These are phyloP conservation scores for Irpex sp. DNA, from an alignment of 1,284 basidiomycete species.

Conservation along the genomic window DNA sequence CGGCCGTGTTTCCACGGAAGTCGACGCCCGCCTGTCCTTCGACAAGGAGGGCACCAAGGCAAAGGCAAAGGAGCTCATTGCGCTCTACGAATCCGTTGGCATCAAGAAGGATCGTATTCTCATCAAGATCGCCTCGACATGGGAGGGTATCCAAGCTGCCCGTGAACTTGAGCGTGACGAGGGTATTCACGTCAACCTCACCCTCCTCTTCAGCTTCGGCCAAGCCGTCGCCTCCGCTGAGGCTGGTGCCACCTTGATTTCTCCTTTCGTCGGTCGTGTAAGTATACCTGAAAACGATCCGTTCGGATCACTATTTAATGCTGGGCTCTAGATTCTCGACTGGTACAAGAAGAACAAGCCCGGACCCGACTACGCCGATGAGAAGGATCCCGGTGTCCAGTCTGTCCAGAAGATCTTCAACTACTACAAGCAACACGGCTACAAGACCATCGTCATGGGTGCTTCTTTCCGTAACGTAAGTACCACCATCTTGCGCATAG, in stretches of 20 bases:
- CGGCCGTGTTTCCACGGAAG: slow-evolving; percentile 98
- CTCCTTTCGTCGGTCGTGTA: slow-evolving; percentile 97
- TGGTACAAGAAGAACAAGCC: slow-evolving; percentile 91
- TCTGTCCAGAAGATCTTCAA: slow-evolving; percentile 97
- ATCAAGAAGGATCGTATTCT: slow-evolving; percentile 91
- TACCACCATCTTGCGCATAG: slow-evolving; percentile 10
- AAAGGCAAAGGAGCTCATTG: slow-evolving; percentile 93
- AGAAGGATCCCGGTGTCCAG: slow-evolving; percentile 94
- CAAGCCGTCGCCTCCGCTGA: slow-evolving; percentile 99
- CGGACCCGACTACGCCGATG: slow-evolving; percentile 82
- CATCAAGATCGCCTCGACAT: slow-evolving; percentile 99
- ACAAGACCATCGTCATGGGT: slow-evolving; percentile 99
- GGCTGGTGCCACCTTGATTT: slow-evolving; percentile 97
- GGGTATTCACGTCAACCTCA: slow-evolving; percentile 98
- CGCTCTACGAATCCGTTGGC: slow-evolving; percentile 89
- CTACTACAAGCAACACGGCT: slow-evolving; percentile 99
- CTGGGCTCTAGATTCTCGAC: slow-evolving; percentile 74
- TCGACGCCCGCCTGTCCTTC: slow-evolving; percentile 96
- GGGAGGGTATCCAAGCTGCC: slow-evolving; percentile 99
- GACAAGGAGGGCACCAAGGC: slow-evolving; percentile 90
- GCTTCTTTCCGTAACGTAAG: slow-evolving; percentile 96
- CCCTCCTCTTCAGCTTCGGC: slow-evolving; percentile 96
- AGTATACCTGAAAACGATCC: slow-evolving; percentile 28
- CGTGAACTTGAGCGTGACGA: slow-evolving; percentile 92
- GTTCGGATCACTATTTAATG: slow-evolving; percentile 8